These are phyloP conservation scores for Myxozyma neotropica DNA, from an alignment of 805 yeast species.

Conservation along the genomic window DNA sequence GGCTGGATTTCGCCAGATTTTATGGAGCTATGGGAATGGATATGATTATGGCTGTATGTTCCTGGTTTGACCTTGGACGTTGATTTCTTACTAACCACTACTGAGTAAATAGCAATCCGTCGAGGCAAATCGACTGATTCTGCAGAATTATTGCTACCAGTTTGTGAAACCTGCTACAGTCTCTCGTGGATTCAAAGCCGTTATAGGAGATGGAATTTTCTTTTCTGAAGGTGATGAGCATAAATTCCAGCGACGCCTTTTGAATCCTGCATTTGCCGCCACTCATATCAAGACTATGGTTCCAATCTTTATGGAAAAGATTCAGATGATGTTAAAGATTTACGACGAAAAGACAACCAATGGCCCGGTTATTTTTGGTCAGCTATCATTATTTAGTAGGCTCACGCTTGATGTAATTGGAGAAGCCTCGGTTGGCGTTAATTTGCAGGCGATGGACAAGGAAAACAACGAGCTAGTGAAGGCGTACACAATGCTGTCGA, in stretches of 20 bases:
- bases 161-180: slow-evolving; percentile 26
- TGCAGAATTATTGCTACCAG: slow-evolving; percentile 26
- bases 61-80: too few relatives aligned
- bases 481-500: slow-evolving; percentile 20
- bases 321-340: neutral
- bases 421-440: slow-evolving; percentile 26
- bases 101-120: slow-evolving; percentile 1
- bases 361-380: slow-evolving; percentile 11
- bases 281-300: slow-evolving; percentile 22
- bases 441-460: slow-evolving; percentile 22
- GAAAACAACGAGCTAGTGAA: slow-evolving; percentile 24
- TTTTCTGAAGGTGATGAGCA: slow-evolving; percentile 32
- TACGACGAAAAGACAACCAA: slow-evolving; percentile 8
- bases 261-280: slow-evolving; percentile 21
- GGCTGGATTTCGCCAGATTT: slow-evolving; percentile 14
- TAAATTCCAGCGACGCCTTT: slow-evolving; percentile 26
- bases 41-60: slow-evolving; percentile 4
- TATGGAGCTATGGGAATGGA: slow-evolving; percentile 25
- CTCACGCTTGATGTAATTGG: slow-evolving; percentile 29
- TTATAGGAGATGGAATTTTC: slow-evolving; percentile 30
- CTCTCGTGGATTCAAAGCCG: slow-evolving; percentile 17
- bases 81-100: too few relatives aligned
- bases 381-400: slow-evolving; percentile 12
- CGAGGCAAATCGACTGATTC: slow-evolving; percentile 20
- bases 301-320: slow-evolving; percentile 22